These are phyloP conservation scores for Lepidium aucheri DNA, from an alignment of 345 rosid species.

Conservation along the genomic window DNA sequence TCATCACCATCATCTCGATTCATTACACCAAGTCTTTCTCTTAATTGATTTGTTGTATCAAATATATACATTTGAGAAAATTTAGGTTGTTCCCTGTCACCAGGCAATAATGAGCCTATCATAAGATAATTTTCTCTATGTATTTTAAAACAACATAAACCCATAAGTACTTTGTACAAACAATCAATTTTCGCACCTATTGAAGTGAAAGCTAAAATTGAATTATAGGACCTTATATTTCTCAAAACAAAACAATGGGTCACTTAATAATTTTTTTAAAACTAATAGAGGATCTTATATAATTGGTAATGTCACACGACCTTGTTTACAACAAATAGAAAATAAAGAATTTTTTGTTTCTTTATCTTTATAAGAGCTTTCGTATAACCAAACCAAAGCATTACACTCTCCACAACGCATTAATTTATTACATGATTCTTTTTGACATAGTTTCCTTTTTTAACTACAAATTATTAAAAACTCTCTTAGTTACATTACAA, in stretches of 20 bases:
- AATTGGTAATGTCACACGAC: background rate
- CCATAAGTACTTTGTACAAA: background rate
- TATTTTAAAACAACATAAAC: background rate
- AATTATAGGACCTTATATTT: background rate
- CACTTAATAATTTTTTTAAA: background rate
- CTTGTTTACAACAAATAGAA: background rate
- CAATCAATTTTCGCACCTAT: background rate
- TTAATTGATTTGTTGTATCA: background rate
- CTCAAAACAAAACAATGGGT: background rate
- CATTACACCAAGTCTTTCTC: background rate
- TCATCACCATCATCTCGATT: background rate
- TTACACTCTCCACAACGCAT: too few species aligned
- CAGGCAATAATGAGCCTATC: too few species aligned
- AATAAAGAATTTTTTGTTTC: too few species aligned
- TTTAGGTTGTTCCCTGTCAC: too few species aligned
- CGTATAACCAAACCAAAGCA: too few species aligned
- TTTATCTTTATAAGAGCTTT: too few species aligned
- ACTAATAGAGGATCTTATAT: background rate
- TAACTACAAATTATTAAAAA: too few species aligned
- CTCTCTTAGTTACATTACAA: too few species aligned
- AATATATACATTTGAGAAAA: background rate
- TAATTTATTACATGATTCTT: too few species aligned
- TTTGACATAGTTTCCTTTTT: too few species aligned
- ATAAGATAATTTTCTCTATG: too few species aligned
- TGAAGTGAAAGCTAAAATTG: background rate